Conservation (phyloP, 2,329 filamentous ascomycete species). For the Aspergillus sp. region DNA sequence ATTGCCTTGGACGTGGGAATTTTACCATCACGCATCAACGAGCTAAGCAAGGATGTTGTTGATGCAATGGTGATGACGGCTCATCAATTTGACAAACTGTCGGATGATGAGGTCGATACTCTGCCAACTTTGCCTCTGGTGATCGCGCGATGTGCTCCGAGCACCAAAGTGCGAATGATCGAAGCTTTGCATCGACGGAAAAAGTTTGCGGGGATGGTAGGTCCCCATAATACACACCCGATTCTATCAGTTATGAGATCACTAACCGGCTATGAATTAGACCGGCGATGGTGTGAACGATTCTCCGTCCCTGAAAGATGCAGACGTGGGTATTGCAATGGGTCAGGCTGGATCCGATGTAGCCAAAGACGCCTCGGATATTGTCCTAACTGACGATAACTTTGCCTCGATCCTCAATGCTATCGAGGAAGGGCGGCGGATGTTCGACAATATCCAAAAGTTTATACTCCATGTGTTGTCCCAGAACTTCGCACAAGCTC, state of each 20-base stretch:
- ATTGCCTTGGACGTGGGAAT: conserved; percentile 77
- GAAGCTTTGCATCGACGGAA: conserved; percentile 55
- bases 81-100: conserved; percentile 71
- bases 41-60: conserved; percentile 58
- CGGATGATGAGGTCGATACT: conserved; percentile 65
- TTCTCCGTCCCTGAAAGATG: conserved; percentile 72
- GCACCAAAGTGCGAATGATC: conserved; percentile 78
- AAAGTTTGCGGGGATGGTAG: conserved; percentile 69
- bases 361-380: conserved; percentile 65
- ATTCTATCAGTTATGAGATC: too few species aligned
- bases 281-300: conserved; percentile 86
- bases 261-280: too few species aligned
- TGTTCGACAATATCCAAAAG: conserved; percentile 84
- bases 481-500: conserved; percentile 78
- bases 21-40: conserved; percentile 59
- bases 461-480: conserved; percentile 75
- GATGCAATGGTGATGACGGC: conserved; percentile 68
- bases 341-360: conserved; percentile 75
- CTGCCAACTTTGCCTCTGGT: conserved; percentile 55
- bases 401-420: conserved; percentile 80
- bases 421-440: conserved; percentile 75
- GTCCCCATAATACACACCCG: too few species aligned
- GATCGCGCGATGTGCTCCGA: conserved; percentile 56
- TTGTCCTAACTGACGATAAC: conserved; percentile 73
- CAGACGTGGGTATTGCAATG: conserved; percentile 84